Base-by-base conservation (phyloP, 805 yeast genomes). In the Schwanniomyces vanrijiae region DNA sequence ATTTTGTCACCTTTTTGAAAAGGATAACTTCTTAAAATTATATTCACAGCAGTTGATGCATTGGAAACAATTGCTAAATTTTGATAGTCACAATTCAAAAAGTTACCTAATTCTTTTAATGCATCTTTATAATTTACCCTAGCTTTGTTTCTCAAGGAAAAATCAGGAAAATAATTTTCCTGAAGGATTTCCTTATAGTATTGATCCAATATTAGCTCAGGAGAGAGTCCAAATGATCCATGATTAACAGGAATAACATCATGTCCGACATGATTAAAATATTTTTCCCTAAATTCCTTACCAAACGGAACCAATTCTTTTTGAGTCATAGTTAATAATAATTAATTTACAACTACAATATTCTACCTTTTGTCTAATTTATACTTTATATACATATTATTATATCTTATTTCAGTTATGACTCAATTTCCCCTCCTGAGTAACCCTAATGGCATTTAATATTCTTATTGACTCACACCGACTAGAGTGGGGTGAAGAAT, bases 181-280 rank as follows among this genome's bases (percentile, higher is more conserved):
- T 55, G 41, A 9, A 53, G 52, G 47, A 61, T 54, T 19, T 52
- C 48, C 13, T 62, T 52, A 26, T 62, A 49, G 49, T 65, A 75
- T 11, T 62, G 65, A 1, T 75, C 74, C 20, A 69, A 52, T 1
- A 84, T 80, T 4, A 71, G 65, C 7, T 59, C 65, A 0, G 90
- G 86, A 3, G 77, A 68, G 1, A 76, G 65, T 1, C 90, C 90
- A 56, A 63, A 85, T 1, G 87, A 77, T 6, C 90, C 90, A 58
- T 84, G 84, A 61, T 85, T 85, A 40, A 83, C 74, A 13, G 80
- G 78, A 3, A 61, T 59, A 7, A 71, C 68, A 2, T 61, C 69
- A 1, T 66, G 55, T 26, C 65, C 76, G 9, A 81, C 66, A 13
- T 60, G 54, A 1, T 68, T 55, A 58, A 81, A 85, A 56, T 79